A percentile compares a stretch with the other conserved stretches of the same genome.
Evolutionary conservation across 805 yeast genomes (phyloP).

Genomic region (Saccharomycopsis selenospora): DNA sequence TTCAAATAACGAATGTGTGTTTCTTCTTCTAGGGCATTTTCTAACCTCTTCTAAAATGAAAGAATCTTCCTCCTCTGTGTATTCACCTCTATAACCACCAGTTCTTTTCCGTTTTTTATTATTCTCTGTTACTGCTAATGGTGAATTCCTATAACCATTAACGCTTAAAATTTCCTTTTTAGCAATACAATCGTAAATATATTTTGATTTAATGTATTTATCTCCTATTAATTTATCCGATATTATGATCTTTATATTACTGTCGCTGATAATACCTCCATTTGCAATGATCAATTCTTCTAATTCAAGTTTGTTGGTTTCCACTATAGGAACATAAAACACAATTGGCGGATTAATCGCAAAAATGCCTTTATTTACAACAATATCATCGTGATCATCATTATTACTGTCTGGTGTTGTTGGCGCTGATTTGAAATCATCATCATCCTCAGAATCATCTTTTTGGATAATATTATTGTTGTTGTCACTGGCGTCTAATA

Average conservation of each 20-base stretch:
- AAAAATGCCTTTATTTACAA: too few relatives aligned
- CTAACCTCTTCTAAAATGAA: conserved; percentile 61
- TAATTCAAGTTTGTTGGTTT: too few relatives aligned
- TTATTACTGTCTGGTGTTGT: too few relatives aligned
- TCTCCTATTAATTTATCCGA: conserved; percentile 3
- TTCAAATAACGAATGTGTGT: conserved; percentile 60
- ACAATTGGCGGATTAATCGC: too few relatives aligned
- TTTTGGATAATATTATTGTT: too few relatives aligned
- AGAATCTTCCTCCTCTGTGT: conserved; percentile 58
- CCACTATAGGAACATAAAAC: too few relatives aligned
- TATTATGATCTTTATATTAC: conserved; percentile 14
- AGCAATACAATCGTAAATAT: conserved; percentile 19
- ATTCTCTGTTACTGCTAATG: neutral
- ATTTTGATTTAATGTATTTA: conserved; percentile 11
- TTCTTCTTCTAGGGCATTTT: conserved; percentile 56
- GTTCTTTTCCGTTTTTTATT: neutral
- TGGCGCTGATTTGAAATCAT: too few relatives aligned
- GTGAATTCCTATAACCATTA: conserved; percentile 6
- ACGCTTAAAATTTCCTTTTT: conserved; percentile 9
- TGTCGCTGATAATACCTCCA: too few relatives aligned
- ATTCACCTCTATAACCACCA: conserved; percentile 36
- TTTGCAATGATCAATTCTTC: too few relatives aligned
- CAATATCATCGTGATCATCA: too few relatives aligned
- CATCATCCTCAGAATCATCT: too few relatives aligned
- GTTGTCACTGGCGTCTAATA: too few relatives aligned